A percentile compares a stretch with the other conserved stretches of the same genome.
These are phyloP conservation scores for Rubia yunnanensis DNA, from an alignment of 257 asterid genomes.

Conservation along the genomic window DNA sequence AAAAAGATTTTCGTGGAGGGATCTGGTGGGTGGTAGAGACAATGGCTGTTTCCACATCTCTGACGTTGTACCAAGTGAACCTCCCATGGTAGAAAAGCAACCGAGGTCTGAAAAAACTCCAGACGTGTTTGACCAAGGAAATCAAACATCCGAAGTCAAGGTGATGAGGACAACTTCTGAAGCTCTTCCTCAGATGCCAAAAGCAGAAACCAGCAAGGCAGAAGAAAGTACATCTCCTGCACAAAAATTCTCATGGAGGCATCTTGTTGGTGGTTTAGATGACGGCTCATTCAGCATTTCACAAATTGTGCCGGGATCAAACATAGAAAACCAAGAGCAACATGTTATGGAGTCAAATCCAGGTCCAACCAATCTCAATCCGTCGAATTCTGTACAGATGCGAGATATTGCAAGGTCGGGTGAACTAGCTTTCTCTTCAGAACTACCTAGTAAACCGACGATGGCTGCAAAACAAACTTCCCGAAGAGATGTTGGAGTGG, in stretches of 20 bases:
- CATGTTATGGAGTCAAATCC: slow-evolving; percentile 16
- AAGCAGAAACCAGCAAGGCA: slow-evolving; percentile 21
- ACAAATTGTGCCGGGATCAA: slow-evolving; percentile 41
- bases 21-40: slow-evolving; percentile 29
- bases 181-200: slow-evolving; percentile 21
- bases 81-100: slow-evolving; percentile 23
- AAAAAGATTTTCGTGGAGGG: slow-evolving; percentile 36
- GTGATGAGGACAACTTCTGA: slow-evolving; percentile 19
- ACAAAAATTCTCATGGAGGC: slow-evolving; percentile 63
- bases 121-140: slow-evolving; percentile 12
- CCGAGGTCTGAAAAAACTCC: slow-evolving; percentile 19
- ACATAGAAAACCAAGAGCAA: slow-evolving; percentile 31
- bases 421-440: slow-evolving; percentile 14
- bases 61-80: slow-evolving; percentile 26
- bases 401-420: slow-evolving; percentile 7
- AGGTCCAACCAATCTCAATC: slow-evolving; percentile 7
- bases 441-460: slow-evolving; percentile 12
- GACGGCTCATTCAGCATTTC: slow-evolving; percentile 54
- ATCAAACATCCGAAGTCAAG: slow-evolving; percentile 9
- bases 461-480: slow-evolving; percentile 17
- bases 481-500: slow-evolving; percentile 22
- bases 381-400: slow-evolving; percentile 15
- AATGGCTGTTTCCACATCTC: slow-evolving; percentile 35
- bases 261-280: slow-evolving; percentile 42
- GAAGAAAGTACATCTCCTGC: slow-evolving; percentile 47